Conservation (phyloP, 2,329 filamentous ascomycete genomes). For the Fusarium domesticum region DNA sequence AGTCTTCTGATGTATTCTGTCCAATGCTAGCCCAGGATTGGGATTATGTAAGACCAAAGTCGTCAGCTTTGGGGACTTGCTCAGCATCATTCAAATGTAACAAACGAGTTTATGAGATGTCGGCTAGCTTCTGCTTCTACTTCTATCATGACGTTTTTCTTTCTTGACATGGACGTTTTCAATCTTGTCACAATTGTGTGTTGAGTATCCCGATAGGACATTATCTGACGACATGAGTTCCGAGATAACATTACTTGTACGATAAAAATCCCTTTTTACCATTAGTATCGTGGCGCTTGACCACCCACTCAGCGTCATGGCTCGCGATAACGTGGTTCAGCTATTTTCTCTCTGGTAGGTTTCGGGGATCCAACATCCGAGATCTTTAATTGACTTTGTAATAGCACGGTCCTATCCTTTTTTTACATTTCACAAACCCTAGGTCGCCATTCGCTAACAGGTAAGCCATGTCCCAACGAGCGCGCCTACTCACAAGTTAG, state of each 20-base stretch:
- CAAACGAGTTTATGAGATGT: no score
- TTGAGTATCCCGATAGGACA: neutral
- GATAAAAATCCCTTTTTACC: constrained; percentile 2
- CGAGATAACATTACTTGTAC: neutral
- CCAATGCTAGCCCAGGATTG: neutral
- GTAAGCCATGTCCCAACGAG: constrained; percentile 30
- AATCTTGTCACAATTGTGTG: neutral
- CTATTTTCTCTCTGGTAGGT: constrained; percentile 25
- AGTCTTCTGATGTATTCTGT: neutral
- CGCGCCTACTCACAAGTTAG: neutral
- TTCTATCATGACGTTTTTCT: neutral
- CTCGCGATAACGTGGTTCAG: constrained; percentile 20
- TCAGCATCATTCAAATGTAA: no score
- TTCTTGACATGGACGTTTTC: neutral
- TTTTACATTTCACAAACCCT: constrained; percentile 46
- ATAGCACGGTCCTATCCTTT: constrained; percentile 47
- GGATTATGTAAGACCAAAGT: neutral
- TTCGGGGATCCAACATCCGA: neutral
- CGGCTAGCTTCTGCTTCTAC: no score
- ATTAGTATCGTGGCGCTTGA: constrained; percentile 11
- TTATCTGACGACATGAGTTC: no score
- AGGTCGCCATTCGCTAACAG: constrained; percentile 48
- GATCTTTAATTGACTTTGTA: neutral
- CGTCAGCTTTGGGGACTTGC: neutral
- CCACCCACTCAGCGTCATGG: constrained; percentile 17